Conservation (phyloP, 176 grass and related monocot species). For the Triticum dicoccoides region DNA sequence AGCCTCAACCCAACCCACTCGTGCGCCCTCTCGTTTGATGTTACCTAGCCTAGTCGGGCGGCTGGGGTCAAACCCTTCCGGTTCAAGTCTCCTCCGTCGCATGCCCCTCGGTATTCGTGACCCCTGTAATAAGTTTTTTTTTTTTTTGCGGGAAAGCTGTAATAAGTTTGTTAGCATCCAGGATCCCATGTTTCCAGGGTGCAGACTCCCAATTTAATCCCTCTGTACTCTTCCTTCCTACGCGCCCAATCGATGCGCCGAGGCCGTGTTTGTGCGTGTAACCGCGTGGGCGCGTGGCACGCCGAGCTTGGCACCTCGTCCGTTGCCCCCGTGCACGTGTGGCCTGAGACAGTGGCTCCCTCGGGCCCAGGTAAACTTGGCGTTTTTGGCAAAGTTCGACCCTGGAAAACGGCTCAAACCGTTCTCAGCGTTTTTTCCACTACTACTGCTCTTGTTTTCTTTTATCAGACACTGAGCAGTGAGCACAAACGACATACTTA, state of each 20-base stretch:
- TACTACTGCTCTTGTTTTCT: no score
- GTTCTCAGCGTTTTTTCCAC: no score
- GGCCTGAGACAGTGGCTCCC: conserved; percentile 32
- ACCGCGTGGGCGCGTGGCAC: conserved; percentile 13
- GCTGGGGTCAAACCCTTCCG: conserved; percentile 77
- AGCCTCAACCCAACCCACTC: conserved; percentile 37
- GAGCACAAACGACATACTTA: no score
- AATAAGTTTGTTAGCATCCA: conserved; percentile 57
- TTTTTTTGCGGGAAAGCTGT: background rate
- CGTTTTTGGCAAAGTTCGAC: conserved; percentile 15
- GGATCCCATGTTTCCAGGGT: conserved; percentile 76
- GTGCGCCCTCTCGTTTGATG: conserved; percentile 47
- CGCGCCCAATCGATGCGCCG: conserved; percentile 40
- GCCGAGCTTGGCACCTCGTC: background rate
- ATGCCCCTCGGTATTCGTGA: conserved; percentile 36
- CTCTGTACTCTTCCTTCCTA: conserved; percentile 9
- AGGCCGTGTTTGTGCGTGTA: conserved; percentile 44
- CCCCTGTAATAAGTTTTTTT: conserved; percentile 37
- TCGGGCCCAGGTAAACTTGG: conserved; percentile 28
- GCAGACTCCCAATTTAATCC: conserved; percentile 55
- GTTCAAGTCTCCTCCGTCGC: conserved; percentile 67
- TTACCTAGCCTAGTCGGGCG: conserved; percentile 4
- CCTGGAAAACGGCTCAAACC: background rate
- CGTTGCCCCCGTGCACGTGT: conserved; percentile 45
- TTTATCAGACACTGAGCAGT: no score